Percentiles rank a stretch among this genome's conserved stretches.
Evolutionary conservation across 2,329 filamentous ascomycete species (phyloP).

Genomic region (Aplosporella prunicola): DNA sequence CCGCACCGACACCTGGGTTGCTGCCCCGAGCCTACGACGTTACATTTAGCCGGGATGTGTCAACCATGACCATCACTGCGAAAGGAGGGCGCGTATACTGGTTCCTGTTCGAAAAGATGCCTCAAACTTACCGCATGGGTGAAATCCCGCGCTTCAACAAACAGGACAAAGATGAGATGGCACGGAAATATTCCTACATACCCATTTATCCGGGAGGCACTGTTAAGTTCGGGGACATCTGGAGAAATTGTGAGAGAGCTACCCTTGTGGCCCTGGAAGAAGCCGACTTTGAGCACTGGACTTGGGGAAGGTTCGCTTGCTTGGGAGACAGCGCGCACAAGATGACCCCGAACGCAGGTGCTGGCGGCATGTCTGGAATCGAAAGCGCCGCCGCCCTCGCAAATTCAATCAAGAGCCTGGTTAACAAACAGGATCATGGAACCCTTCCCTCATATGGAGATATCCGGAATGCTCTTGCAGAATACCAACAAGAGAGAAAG

Average conservation of each 20-base stretch:
- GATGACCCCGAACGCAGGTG: neutral
- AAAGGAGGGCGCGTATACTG: conserved; percentile 6
- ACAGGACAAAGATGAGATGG: neutral
- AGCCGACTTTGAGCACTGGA: conserved; percentile 30
- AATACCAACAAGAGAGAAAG: too few relatives aligned
- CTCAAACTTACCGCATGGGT: neutral
- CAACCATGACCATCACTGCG: conserved; percentile 8
- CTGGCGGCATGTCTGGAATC: conserved; percentile 1
- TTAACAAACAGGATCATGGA: too few relatives aligned
- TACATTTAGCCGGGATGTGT: conserved; percentile 1
- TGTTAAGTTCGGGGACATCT: conserved; percentile 28
- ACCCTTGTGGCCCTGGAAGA: conserved; percentile 26
- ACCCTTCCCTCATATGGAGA: too few relatives aligned
- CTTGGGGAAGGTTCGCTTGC: conserved; percentile 29
- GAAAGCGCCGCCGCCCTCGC: neutral
- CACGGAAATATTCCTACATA: conserved; percentile 16
- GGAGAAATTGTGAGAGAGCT: conserved; percentile 15
- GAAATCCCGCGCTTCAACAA: neutral
- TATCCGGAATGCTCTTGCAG: too few relatives aligned
- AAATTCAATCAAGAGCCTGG: too few relatives aligned
- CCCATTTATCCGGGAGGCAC: conserved; percentile 19
- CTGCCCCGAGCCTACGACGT: conserved; percentile 6
- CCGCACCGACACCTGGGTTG: neutral
- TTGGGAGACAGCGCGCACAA: conserved; percentile 20
- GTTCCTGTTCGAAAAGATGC: neutral